Evolutionary conservation across 2,329 filamentous ascomycete species (phyloP), one percentile per base, ranked within the genome.

Genomic region (Thielaviopsis cerberus): DNA sequence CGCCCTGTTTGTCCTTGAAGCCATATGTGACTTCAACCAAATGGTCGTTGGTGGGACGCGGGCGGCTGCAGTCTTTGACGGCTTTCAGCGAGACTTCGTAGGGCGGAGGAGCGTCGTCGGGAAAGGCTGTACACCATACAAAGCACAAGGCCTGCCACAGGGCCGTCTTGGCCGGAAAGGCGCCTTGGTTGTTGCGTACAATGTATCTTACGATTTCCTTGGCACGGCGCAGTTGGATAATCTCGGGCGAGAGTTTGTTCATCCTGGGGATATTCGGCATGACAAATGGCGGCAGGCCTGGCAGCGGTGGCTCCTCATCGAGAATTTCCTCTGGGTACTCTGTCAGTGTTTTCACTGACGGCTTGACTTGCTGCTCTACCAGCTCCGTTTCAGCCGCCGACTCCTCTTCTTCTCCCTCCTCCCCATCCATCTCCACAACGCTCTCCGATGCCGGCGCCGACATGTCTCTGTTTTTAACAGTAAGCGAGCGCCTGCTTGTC

Each of bases 141-240:
- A 69, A 68, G 15, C 71, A 68, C 3, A 78, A 64, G 1, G 73
- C 73, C 59, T 74, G 72, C 68, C 75, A 78, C 4, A 80, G 65
- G 3, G 74, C 68, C 48, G 72, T 70, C 24, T 75, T 75, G 17
- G 75, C 74, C 1, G 78, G 75, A 51, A 80, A 75, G 1, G 75
- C 73, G 0, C 77, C 77, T 1, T 65, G 64, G 51, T 70, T 73
- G 25, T 66, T 64, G 48, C 68, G 65, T 13, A 76, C 65, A 10
- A 76, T 66, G 59, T 73, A 69, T 13, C 68, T 62, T 51, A 75
- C 67, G 53, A 75, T 71, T 53, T 71, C 68, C n/a, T 65, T 65
- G 2, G 68, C 66, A 41, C 71, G 70, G 6, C 68, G 64, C 10
- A 61, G 24, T 61, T 65, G 54, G 15, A 61, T 13, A 5, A 67